Base-by-base conservation (phyloP, 2,329 filamentous ascomycete genomes). In the Fusarium scirpi region DNA sequence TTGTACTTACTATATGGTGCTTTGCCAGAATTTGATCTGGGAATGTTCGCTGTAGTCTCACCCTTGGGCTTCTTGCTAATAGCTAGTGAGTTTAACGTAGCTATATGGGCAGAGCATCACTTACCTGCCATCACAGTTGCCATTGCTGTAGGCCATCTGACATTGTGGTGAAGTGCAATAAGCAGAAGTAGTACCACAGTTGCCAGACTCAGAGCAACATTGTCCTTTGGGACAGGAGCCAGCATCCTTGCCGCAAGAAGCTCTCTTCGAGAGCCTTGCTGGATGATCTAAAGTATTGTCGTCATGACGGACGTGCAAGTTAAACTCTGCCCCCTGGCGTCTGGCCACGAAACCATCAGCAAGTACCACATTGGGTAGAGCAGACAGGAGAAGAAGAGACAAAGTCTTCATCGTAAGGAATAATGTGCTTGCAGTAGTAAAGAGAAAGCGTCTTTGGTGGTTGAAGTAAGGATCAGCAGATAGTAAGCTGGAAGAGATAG, bases 91-190 rank as follows among this genome's bases (percentile, higher is more conserved):
- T 24, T 24, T 24, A 24, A 24, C 5, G 24, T 24, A 24, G 24
- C 24, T 24, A 24, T 24, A 24, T 24, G 24, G 24, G 24, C 24
- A 24, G 24, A 18, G 15, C 12, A 46, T 13, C 2, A 43, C 79
- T 71, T 72, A 80, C 79, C 79, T 77, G 44, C 78, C 77, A 47
- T 81, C 78, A 69, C 80, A 82, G 22, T 58, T 70, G 7, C 73
- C 67, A 52, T 80, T 76, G 60, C 78, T 78, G 56, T 77, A 81
- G 6, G 74, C 68, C 45, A 81, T 69, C 58, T 81, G 80, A 27
- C 80, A 82, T 53, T 77, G 73, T 2, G 78, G 78, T 15, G 78
- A 79, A 13, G 67, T 74, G 43, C 79, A 81, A 56, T 74, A 80
- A 7, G 74, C 70, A 22, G 58, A 60, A 4, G 70, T 68, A 6